These are phyloP conservation scores for Kwoniella shivajii DNA, from an alignment of 1,284 basidiomycete species.

Conservation along the genomic window DNA sequence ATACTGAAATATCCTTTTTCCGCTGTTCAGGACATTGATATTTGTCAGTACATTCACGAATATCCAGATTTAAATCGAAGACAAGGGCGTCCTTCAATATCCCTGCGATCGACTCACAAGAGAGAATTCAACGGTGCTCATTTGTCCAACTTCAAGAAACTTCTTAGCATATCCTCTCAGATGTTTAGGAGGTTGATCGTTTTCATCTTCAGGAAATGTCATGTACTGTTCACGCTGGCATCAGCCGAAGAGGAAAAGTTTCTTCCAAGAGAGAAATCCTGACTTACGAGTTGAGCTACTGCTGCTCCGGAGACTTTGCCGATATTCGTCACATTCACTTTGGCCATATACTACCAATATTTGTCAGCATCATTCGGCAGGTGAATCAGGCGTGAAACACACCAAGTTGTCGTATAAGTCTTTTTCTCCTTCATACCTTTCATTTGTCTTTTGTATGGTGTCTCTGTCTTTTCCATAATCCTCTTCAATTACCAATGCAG, in stretches of 20 bases:
- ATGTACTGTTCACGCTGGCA: conserved; percentile 53
- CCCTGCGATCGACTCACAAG: conserved; percentile 47
- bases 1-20: conserved; percentile 55
- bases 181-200: conserved; percentile 49
- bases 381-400: too few relatives aligned
- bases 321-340: conserved; percentile 52
- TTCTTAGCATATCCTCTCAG: conserved; percentile 52
- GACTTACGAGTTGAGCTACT: conserved; percentile 50
- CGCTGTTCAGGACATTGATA: conserved; percentile 28
- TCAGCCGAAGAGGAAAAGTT: background rate
- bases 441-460: conserved; percentile 54
- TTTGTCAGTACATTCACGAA: too few relatives aligned
- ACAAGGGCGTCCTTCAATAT: too few relatives aligned
- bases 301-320: conserved; percentile 51
- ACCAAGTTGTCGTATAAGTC: conserved; percentile 51
- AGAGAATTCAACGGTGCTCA: conserved; percentile 42
- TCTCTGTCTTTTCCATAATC: conserved; percentile 30
- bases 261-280: background rate
- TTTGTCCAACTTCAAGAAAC: conserved; percentile 44
- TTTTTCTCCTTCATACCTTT: conserved; percentile 43
- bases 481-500: conserved; percentile 34
- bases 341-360: conserved; percentile 15
- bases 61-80: too few relatives aligned
- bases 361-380: too few relatives aligned
- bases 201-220: conserved; percentile 48